Evolutionary conservation across 73 alveolate genomes (phyloP), one percentile per base, ranked within the genome.

Genomic region (Paramecium pentaurelia): DNA sequence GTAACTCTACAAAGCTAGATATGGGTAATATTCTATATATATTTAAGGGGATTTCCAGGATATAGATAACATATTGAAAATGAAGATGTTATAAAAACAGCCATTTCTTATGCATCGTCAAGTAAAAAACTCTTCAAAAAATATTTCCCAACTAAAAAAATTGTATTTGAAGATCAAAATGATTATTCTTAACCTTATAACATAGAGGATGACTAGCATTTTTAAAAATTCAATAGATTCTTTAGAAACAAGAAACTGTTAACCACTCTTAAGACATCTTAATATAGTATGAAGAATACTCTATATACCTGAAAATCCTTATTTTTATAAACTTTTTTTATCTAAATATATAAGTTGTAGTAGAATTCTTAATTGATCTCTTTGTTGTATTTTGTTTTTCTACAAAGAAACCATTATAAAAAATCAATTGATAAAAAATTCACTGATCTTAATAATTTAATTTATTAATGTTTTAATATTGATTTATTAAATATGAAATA

Each of bases 151-250:
- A 12, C 88, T 8, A 75, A 75, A 18, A 7, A 75, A 75, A 16
- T 75, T 10, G 88, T 75, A 27, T 75, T 75, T 16, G 88, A 75
- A 4, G 88, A 75, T 75, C 20, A 75, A 22, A 30, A 34, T 18
- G 88, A 75, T 37, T 75, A 75, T n/a, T 75, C 88, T 4, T 22
- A 75, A 75, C 88, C 88, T 37, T 75, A 75, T 45, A 27, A 75
- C 9, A 40, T 75, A 37, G 60, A 75, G 32, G 88, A 75, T 32
- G 88, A 75, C 16, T 7, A 75, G 9, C 64, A 75, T 75, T 75
- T 75, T 36, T 11, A 75, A 40, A 37, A 36, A 34, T 75, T 75
- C 27, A 37, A 75, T 37, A 37, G 27, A 12, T 75, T 75, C 22
- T 40, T 37, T 75, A 37, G 49, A 75, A 75, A 75, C 20, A 11